Evolutionary conservation across 805 yeast genomes (phyloP), one percentile per base, ranked within the genome.

Genomic region (Yamadazyma nakazawae): DNA sequence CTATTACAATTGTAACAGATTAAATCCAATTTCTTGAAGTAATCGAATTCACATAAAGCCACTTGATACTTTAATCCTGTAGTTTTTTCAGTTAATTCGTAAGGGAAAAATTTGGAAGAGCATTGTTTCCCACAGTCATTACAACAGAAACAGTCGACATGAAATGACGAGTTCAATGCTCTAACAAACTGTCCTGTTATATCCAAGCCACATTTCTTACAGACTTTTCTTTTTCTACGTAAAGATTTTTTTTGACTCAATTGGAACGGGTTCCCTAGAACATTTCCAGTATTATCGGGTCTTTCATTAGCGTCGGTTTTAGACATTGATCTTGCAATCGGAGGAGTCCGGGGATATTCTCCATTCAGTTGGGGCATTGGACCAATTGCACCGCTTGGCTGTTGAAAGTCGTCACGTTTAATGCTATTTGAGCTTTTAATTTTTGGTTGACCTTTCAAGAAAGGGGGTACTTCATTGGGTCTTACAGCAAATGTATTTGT

Each of bases 41-140:
- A 94, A 66, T 94, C 96, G 54, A 81, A 86, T 67, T 94, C 99
- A 67, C 99, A 94, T 24, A 94, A 73, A 6, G 76, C 70, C n/a
- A 72, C 76, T 46, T 64, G 71, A 2, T 39, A 37, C 19, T 51
- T 51, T 2, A 40, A 17, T 6, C 57, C 61, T 9, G 58, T 52
- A 2, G 46, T 42, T 0, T 88, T 80, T 5, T 82, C 78, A 1
- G 59, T 53, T 14, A 62, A 39, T 47, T 86, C 92, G 47, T 76
- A 80, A 0, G 98, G 96, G 64, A 94, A 94, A 60, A 91, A 94
- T 62, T 90, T 90, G 16, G 90, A 77, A 13, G 94, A 83, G 56
- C 97, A 88, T 45, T 80, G 84, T 18, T 74, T 74, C 4, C 85
- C 84, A 70, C 99, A 94, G 60, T 88, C 96, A 54, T 80, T 72